These are phyloP conservation scores for Aureobasidium sp. DNA, from an alignment of 2,329 filamentous ascomycete species.

Conservation along the genomic window DNA sequence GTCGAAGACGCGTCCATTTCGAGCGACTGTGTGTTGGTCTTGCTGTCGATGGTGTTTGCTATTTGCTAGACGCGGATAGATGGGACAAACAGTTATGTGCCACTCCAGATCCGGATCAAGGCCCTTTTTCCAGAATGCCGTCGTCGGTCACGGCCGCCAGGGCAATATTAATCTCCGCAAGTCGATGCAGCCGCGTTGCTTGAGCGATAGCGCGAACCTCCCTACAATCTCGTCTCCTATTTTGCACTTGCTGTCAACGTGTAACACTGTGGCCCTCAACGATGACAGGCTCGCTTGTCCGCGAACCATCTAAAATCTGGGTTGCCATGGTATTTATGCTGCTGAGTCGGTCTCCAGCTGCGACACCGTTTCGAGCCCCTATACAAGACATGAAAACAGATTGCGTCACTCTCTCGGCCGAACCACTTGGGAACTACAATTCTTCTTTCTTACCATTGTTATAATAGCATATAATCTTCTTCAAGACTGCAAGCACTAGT, in stretches of 20 bases:
- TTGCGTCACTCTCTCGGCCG: background rate
- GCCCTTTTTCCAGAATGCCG: slow-evolving; percentile 2
- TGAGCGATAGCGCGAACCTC: slow-evolving; percentile 3
- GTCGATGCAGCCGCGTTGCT: slow-evolving; percentile 13
- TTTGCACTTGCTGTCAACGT: slow-evolving; percentile 2
- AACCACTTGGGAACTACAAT: background rate
- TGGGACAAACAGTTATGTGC: background rate
- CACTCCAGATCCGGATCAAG: background rate
- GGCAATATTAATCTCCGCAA: slow-evolving; percentile 11
- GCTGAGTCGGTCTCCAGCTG: background rate
- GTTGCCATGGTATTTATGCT: background rate
- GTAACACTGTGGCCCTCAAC: background rate
- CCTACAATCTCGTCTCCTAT: slow-evolving; percentile 12
- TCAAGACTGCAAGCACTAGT: background rate
- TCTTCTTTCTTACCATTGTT: background rate
- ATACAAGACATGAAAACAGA: slow-evolving; percentile 4
- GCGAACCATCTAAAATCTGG: background rate
- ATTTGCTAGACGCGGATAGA: background rate
- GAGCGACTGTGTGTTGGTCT: background rate
- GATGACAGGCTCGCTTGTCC: background rate
- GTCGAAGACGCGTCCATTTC: slow-evolving; percentile 7
- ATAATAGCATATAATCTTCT: background rate
- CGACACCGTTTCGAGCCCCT: slow-evolving; percentile 5
- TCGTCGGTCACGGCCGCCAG: slow-evolving; percentile 4
- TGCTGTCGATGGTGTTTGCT: slow-evolving; percentile 9